A percentile compares a stretch with the other conserved stretches of the same genome.
These are phyloP conservation scores for Agrocybe pediades DNA, from an alignment of 768 basidiomycete genomes.

Conservation along the genomic window DNA sequence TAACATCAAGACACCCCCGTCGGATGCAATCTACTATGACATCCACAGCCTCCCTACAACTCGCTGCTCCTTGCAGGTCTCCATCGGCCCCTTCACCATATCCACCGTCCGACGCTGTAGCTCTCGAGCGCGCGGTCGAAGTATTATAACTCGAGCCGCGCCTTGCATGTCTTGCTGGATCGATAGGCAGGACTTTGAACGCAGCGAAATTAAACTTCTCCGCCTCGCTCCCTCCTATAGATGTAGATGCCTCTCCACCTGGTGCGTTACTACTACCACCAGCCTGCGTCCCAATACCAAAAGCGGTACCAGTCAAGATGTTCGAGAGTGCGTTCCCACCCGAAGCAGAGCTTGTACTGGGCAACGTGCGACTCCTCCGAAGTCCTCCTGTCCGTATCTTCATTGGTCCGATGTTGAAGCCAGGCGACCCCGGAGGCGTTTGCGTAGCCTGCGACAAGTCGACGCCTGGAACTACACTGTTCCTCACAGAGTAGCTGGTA, in stretches of 20 bases:
- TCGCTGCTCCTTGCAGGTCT: slow-evolving; percentile 64
- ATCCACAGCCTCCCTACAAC: slow-evolving; percentile 77
- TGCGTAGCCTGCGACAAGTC: neutral
- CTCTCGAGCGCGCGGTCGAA: slow-evolving; percentile 16
- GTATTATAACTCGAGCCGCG: slow-evolving; percentile 48
- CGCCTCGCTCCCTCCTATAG: neutral
- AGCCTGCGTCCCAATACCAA: slow-evolving; percentile 15
- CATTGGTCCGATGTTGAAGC: slow-evolving; percentile 13
- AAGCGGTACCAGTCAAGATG: slow-evolving; percentile 22
- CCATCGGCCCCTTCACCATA: slow-evolving; percentile 45
- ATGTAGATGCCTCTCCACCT: neutral
- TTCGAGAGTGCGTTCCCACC: slow-evolving; percentile 10
- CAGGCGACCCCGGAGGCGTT: slow-evolving; percentile 11
- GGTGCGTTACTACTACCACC: too few relatives aligned
- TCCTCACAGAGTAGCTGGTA: slow-evolving; percentile 85
- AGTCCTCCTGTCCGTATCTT: slow-evolving; percentile 2
- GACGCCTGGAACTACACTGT: slow-evolving; percentile 44
- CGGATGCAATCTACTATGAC: slow-evolving; percentile 72
- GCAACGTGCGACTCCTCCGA: slow-evolving; percentile 23
- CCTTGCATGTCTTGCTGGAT: slow-evolving; percentile 48
- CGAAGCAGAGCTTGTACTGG: slow-evolving; percentile 3
- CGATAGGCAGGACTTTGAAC: slow-evolving; percentile 80
- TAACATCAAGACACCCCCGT: slow-evolving; percentile 66
- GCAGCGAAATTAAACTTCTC: slow-evolving; percentile 59
- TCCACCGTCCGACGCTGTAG: slow-evolving; percentile 35